Evolutionary conservation across 129 eudicot genomes (phyloP), one percentile per base, ranked within the genome.

Genomic region (Flaveria bidentis): DNA sequence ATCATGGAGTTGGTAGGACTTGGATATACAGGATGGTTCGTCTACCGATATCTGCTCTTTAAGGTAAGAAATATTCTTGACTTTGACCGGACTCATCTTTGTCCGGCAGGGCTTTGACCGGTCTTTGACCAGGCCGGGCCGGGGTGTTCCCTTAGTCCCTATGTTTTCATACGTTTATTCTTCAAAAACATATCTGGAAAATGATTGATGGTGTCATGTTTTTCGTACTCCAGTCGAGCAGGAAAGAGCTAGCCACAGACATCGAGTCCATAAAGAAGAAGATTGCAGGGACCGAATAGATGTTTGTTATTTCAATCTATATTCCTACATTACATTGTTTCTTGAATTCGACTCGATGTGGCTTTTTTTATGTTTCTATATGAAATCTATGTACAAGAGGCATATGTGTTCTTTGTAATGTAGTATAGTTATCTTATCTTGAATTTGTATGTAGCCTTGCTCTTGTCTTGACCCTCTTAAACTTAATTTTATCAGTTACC

Each of bases 1-100:
- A 78, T 95, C 80, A 55, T 95, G 96, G 99, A 95, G 86, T 85
- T 95, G 93, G 97, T 93, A 76, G 98, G 98, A 64, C 99, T 95
- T 68, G 99, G 97, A 83, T 95, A 95, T 78, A 76, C 97, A 6
- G 98, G 96, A 78, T 93, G 99, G 99, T 95, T 95, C 83, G 99
- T 95, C 68, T 95, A 95, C 87, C 92, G 99, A 77, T 95, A 95
- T 76, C 94, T 95, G 75, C 99, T 95, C 65, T 95, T 95, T 87
- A 87, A 95, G 96, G 98, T 91, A 76, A 64, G 44, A 61, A n/a
- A 2, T 41, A 39, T 3, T 39, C 28, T 15, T 30, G 50, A 66
- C 71, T n/a, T 2, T 36, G 50, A 66, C 15, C 22, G 50, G 71
- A 15, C 71, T 65, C n/a, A 14, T 39, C 50, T 65, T 65, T 65